These are phyloP conservation scores for Penicillium silybi DNA, from an alignment of 495 filamentous ascomycete genomes.

Conservation along the genomic window DNA sequence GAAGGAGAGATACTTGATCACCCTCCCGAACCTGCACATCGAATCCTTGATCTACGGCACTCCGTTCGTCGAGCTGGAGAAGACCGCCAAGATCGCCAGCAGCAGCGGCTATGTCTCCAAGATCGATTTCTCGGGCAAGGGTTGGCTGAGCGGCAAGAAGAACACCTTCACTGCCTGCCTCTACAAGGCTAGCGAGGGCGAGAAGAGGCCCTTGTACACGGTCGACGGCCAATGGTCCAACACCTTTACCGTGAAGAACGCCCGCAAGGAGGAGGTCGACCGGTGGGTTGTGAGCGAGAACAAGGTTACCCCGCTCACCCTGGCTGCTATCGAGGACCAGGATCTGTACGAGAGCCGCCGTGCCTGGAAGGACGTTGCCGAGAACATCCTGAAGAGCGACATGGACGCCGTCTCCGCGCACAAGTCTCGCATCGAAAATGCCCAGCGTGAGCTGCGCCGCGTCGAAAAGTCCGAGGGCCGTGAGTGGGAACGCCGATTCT, in stretches of 20 bases:
- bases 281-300: slow-evolving; percentile 60
- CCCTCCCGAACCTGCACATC: slow-evolving; percentile 86
- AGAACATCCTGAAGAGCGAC: slow-evolving; percentile 72
- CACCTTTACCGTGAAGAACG: slow-evolving; percentile 71
- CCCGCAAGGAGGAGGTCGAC: slow-evolving; percentile 67
- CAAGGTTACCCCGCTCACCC: slow-evolving; percentile 62
- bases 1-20: slow-evolving; percentile 81
- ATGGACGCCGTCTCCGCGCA: slow-evolving; percentile 73
- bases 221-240: slow-evolving; percentile 92
- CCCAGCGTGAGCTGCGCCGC: slow-evolving; percentile 79
- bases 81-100: slow-evolving; percentile 74
- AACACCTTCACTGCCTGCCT: slow-evolving; percentile 81
- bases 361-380: slow-evolving; percentile 83
- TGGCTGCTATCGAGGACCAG: slow-evolving; percentile 75
- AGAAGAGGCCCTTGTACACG: slow-evolving; percentile 80
- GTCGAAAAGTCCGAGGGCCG: slow-evolving; percentile 72
- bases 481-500: slow-evolving; percentile 85
- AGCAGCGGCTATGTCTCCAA: slow-evolving; percentile 86
- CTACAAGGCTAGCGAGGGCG: slow-evolving; percentile 65
- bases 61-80: slow-evolving; percentile 87
- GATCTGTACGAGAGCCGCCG: slow-evolving; percentile 83
- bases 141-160: slow-evolving; percentile 93
- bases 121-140: slow-evolving; percentile 88
- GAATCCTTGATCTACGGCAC: slow-evolving; percentile 89
- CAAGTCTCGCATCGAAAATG: slow-evolving; percentile 88